Evolutionary conservation across 2,329 filamentous ascomycete species (phyloP), one percentile per base, ranked within the genome.

Genomic region (Huntiella moniliformis): DNA sequence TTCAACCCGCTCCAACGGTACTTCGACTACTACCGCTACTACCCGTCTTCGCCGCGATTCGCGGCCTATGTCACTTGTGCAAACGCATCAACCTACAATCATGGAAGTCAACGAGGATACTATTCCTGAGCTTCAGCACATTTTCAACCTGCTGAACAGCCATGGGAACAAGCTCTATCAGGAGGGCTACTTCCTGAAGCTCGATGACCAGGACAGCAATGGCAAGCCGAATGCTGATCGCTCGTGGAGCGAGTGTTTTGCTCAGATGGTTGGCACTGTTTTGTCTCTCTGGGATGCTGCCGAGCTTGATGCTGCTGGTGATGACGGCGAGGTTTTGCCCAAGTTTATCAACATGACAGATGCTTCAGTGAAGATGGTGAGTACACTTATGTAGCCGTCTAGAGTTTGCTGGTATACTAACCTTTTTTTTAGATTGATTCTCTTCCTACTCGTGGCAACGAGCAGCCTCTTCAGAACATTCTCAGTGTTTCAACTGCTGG

Each of bases 331-430:
- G 57, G 82, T 93, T 41, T 67, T 88, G 37, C 85, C 86, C 31
- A 91, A 83, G 43, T 98, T 95, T 59, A 87, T 98, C 60, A 98
- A 98, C 57, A 65, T 98, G 50, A 93, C 91, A 5, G 91, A 98
- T 69, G 91, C 91, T 15, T 94, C 91, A 0, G 86, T 98, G 55
- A 94, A 93, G 62, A 95, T 96, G 86, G 91, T 95, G 70, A 54
- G 62, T 51, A 13, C 22, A 16, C 16, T n/a, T n/a, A 15, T 34
- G 16, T 32, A 39, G 16, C 32, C 18, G 6, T n/a, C n/a, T 11
- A 17, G 7, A 8, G 13, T 2, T 13, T 13, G 5, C 15, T 4
- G 18, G 12, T 3, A 11, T 38, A 40, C 11, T 34, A 46, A 42
- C 28, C 22, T 18, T 8, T 2, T 13, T 11, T 17, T 13, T 47